Base-by-base conservation (phyloP, 108 stramenopile genomes). In the Cyclotella cryptica region DNA sequence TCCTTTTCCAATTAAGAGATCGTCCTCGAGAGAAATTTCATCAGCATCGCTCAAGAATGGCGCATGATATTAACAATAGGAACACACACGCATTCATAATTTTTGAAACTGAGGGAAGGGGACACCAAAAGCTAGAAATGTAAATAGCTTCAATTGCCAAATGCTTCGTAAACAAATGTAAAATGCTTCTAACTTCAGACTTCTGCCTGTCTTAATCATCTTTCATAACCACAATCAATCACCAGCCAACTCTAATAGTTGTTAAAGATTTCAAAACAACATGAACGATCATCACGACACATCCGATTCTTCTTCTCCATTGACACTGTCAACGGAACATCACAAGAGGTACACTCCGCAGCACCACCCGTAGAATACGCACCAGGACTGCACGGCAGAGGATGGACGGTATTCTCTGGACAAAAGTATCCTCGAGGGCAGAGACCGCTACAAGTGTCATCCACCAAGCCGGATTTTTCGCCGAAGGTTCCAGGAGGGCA, bases 341-440 rank as follows among this genome's bases (percentile, higher is more conserved):
- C 75, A 67, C 81, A 82, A 19, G 74, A 82, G 18, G 65, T 82
- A 59, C 74, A 76, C 44, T 82, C 81, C 35, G 63, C 53, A 43
- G 81, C 81, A 15, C 74, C 81, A 3, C 81, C 81, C n/a, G 62
- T 82, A n/a, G 75, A 66, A 70, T 76, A 82, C 17, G 74, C 59
- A 19, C 74, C 81, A 45, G 81, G 81, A 39, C 63, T 61, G 61
- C 82, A 83, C 1, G 67, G 72, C 35, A 83, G 21, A 0, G 75
- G 82, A 21, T 63, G 15, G 4, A 83, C 60, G 3, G 75, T 66
- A 18, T 72, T 77, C 46, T 77, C 59, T 14, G 82, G 75, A 46
- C 82, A 83, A 69, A 83, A 83, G 62, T 39, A 77, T 14, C 66
- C 66, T 24, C 71, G 35, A 3, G 81, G 74, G 26, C 81, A 82